Conservation (phyloP, 352 stramenopile genomes). For the Phytophthora megakarya region DNA sequence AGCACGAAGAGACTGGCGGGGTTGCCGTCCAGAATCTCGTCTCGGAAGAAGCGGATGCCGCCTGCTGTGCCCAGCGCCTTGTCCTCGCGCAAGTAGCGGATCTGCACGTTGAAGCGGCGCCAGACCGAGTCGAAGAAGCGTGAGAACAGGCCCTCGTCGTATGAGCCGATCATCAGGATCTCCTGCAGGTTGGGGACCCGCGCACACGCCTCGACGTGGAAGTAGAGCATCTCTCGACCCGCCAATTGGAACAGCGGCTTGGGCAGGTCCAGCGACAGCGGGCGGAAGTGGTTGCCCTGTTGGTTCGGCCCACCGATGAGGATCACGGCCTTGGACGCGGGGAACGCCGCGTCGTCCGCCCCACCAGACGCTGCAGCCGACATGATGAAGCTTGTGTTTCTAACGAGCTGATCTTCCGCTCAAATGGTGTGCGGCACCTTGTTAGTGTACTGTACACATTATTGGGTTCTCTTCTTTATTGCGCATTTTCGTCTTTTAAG, state of each 20-base stretch:
- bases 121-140: slow-evolving; percentile 87
- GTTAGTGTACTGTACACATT: too few relatives aligned
- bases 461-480: background rate
- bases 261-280: slow-evolving; percentile 83
- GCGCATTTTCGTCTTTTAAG: too few relatives aligned
- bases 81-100: slow-evolving; percentile 81
- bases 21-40: slow-evolving; percentile 82
- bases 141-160: slow-evolving; percentile 89
- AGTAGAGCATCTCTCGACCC: slow-evolving; percentile 87
- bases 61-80: slow-evolving; percentile 85
- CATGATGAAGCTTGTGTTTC: slow-evolving; percentile 3
- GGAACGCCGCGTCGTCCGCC: slow-evolving; percentile 60
- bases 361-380: slow-evolving; percentile 23
- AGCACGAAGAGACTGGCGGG: slow-evolving; percentile 81
- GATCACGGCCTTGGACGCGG: slow-evolving; percentile 85
- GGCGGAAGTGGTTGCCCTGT: slow-evolving; percentile 88
- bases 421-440: too few relatives aligned
- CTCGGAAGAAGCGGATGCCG: slow-evolving; percentile 82
- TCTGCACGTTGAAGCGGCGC: slow-evolving; percentile 85
- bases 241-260: slow-evolving; percentile 90
- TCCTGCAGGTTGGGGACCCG: slow-evolving; percentile 84
- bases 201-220: slow-evolving; percentile 86
- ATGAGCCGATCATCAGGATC: slow-evolving; percentile 90
- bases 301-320: slow-evolving; percentile 88
- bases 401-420: slow-evolving; percentile 2